Percentiles rank a stretch among this genome's conserved stretches.
Conservation (phyloP, 192 early-diverging fungal species). For the Spizellomyces sp. region DNA sequence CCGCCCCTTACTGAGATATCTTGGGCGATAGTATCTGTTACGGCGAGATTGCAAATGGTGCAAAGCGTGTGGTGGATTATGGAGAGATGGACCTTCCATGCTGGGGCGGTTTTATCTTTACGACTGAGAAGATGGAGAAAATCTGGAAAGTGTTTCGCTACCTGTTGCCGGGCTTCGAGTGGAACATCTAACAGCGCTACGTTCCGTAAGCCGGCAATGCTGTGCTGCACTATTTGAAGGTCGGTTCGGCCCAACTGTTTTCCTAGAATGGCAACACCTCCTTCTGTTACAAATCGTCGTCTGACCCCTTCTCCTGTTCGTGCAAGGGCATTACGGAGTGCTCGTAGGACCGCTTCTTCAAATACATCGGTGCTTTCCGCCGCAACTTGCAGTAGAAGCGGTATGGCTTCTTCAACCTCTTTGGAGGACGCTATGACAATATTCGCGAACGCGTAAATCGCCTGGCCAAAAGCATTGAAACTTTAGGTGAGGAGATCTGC, state of each 20-base stretch:
- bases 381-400: neutral
- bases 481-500: neutral
- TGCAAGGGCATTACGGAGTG: neutral
- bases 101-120: too few relatives aligned
- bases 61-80: slow-evolving; percentile 1
- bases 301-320: neutral
- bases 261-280: slow-evolving; percentile 1
- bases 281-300: slow-evolving; percentile 1
- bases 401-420: neutral
- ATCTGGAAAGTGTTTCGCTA: too few relatives aligned
- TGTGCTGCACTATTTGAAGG: neutral
- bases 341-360: neutral
- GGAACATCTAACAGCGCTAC: neutral
- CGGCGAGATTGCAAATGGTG: slow-evolving; percentile 18
- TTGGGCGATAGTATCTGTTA: slow-evolving; percentile 14
- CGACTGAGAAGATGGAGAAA: too few relatives aligned
- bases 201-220: slow-evolving; percentile 1
- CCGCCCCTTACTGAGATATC: neutral
- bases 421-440: slow-evolving; percentile 1
- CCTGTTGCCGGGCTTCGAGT: too few relatives aligned
- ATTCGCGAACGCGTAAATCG: slow-evolving; percentile 15
- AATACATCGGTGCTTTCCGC: neutral
- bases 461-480: neutral
- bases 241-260: neutral
- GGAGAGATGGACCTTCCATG: too few relatives aligned